Base-by-base conservation (phyloP, 1,284 basidiomycete genomes). In the Caloboletus inedulis region DNA sequence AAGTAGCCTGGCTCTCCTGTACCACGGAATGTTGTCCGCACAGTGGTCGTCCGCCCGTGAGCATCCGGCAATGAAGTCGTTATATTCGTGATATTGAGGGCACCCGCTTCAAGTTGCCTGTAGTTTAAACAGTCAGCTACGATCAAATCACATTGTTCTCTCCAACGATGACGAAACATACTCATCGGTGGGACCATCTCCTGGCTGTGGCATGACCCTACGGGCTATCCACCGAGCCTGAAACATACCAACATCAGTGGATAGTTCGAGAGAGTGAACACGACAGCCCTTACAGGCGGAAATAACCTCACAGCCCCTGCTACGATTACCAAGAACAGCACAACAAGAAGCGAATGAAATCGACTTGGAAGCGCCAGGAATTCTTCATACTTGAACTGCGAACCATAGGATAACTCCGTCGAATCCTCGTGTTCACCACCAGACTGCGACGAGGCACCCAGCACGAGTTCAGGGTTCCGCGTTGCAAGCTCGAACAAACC, bases 1-100 rank as follows among this genome's bases (percentile, higher is more conserved):
- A 79, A 67, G 69, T 94, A 93, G 3, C 91, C 90, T 4, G 90
- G 88, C 63, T 94, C 90, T n/a, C 89, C 89, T 40, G 81, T 74
- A 1, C 81, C 85, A 46, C 69, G 74, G 47, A 85, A 70, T 33
- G 79, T 77, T 1, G 77, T 83, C 57, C 86, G 83, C 29, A 87
- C 79, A 45, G 78, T 73, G n/a, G 80, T 71, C 18, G 77, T 72
- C 5, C 76, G 75, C 2, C 71, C 65, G 4, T 73, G 63, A 7
- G 76, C 69, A 16, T 73, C 64, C 4, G 72, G 62, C 45, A 73
- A 65, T 21, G 78, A 73, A 31, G 72, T 68, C 7, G 84, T 81
- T 43, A 87, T 69, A 60, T 87, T 87, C 27, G 78, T 83, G 21
- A 79, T 69, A 27, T 73, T 68, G 52, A 89, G 62, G 55, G 66